These are phyloP conservation scores for Phytophthora pseudosyringae DNA, from an alignment of 352 stramenopile species.

Conservation along the genomic window DNA sequence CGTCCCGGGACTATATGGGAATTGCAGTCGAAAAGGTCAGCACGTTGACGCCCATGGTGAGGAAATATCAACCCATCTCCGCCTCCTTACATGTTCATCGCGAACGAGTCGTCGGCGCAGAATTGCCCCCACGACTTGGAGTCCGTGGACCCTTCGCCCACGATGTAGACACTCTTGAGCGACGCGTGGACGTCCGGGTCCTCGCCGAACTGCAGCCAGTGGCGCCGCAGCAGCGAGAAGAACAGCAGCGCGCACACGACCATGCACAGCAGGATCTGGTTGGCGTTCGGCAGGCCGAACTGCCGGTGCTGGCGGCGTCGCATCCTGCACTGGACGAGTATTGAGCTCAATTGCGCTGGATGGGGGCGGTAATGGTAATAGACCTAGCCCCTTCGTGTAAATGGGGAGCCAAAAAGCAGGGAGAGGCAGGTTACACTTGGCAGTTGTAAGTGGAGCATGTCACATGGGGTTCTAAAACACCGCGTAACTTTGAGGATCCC, in stretches of 20 bases:
- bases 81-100: constrained; percentile 22
- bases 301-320: constrained; percentile 62
- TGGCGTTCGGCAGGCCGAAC: constrained; percentile 84
- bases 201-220: constrained; percentile 66
- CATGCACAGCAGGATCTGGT: constrained; percentile 81
- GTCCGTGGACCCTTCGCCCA: constrained; percentile 40
- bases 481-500: constrained; percentile 21
- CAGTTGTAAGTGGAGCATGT: constrained; percentile 23
- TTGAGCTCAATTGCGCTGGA: constrained; percentile 19
- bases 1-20: constrained; percentile 30
- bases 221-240: constrained; percentile 61
- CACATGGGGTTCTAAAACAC: constrained; percentile 21
- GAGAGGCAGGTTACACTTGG: constrained; percentile 5
- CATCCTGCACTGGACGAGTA: constrained; percentile 25
- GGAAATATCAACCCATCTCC: not conserved
- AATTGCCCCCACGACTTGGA: constrained; percentile 62
- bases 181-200: constrained; percentile 57
- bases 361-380: constrained; percentile 6
- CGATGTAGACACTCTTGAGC: constrained; percentile 60
- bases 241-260: constrained; percentile 62
- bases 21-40: not conserved
- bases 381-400: constrained; percentile 3
- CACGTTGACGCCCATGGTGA: not conserved
- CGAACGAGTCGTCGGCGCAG: constrained; percentile 46
- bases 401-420: constrained; percentile 4